Evolutionary conservation across 345 rosid genomes (phyloP).

Genomic region (Euclidium syriacum): DNA sequence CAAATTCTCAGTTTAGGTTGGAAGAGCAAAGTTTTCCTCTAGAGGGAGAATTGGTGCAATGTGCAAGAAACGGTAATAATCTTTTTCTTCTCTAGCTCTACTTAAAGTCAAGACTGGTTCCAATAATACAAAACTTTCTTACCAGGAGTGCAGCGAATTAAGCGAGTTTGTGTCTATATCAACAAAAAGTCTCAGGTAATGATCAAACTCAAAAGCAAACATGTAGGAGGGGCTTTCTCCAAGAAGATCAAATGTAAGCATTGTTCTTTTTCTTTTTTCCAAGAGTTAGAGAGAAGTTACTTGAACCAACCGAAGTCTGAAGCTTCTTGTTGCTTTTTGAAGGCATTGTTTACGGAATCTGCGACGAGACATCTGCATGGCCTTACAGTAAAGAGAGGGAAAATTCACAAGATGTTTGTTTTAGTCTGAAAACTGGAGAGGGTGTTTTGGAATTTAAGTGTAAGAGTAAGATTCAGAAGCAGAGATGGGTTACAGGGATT

Average conservation of each 20-base stretch:
- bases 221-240: slow-evolving; percentile 36
- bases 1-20: slow-evolving; percentile 22
- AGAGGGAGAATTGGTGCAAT: slow-evolving; percentile 19
- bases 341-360: slow-evolving; percentile 80
- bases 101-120: neutral
- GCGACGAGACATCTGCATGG: slow-evolving; percentile 84
- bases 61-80: slow-evolving; percentile 21
- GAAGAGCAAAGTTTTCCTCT: neutral
- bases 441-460: slow-evolving; percentile 93
- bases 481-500: slow-evolving; percentile 80
- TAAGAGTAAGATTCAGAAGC: slow-evolving; percentile 72
- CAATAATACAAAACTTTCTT: neutral
- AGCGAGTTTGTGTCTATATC: neutral
- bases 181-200: neutral
- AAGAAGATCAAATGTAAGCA: slow-evolving; percentile 32
- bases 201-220: slow-evolving; percentile 27
- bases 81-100: neutral
- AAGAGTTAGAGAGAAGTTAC: slow-evolving; percentile 7
- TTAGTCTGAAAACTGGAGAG: slow-evolving; percentile 88
- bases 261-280: no score
- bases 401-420: slow-evolving; percentile 60
- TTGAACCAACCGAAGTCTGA: neutral
- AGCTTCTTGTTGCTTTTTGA: neutral
- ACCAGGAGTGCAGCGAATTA: neutral
- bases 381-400: slow-evolving; percentile 82